Evolutionary conservation across 495 filamentous ascomycete genomes (phyloP), one percentile per base, ranked within the genome.

Genomic region (Aspergillus coremiiformis): DNA sequence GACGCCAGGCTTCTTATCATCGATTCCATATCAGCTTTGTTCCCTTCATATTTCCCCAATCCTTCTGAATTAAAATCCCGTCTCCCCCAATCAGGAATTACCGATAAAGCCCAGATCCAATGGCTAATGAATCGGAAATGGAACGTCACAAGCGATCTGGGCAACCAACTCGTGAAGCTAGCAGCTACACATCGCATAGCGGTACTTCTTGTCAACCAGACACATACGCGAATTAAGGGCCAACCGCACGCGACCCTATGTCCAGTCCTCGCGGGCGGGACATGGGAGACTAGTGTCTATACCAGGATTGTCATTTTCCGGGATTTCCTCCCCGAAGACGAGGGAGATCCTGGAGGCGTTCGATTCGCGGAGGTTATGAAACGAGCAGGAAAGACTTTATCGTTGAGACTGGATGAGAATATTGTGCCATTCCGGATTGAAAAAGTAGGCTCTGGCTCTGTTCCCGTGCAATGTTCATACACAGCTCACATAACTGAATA

Each of bases 21-120:
- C 57, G 88, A 93, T 63, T 83, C 84, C 0, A 66, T 93, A 15
- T 88, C 89, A 8, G 81, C 79, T 12, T 71, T 86, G n/a, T 74
- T 93, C 54, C 82, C 84, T 47, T 75, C 83, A 44, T 84, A 89
- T 35, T 90, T 90, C 48, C 84, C 83, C 8, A 73, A 74, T 45
- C 64, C 69, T 15, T 60, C 66, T 4, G 73, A 76, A 30, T 49
- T 72, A 12, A 66, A 68, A 51, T 54, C 68, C n/a, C 66, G 66
- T 2, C 51, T 70, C 8, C 33, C 61, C 0, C 50, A 61, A 24
- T 51, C 54, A 21, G 65, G 64, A 37, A 58, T 59, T 43, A 54
- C 42, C 41, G 58, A 69, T 54, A 72, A 70, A 65, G 66, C 58
- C 23, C 69, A 67, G 59, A 61, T 60, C 54, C 68, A 80, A 41